Percentiles rank a stretch among this genome's conserved stretches.
These are phyloP conservation scores for Dillenia suffruticosa DNA, from an alignment of 164 flowering plant genomes.

Conservation along the genomic window DNA sequence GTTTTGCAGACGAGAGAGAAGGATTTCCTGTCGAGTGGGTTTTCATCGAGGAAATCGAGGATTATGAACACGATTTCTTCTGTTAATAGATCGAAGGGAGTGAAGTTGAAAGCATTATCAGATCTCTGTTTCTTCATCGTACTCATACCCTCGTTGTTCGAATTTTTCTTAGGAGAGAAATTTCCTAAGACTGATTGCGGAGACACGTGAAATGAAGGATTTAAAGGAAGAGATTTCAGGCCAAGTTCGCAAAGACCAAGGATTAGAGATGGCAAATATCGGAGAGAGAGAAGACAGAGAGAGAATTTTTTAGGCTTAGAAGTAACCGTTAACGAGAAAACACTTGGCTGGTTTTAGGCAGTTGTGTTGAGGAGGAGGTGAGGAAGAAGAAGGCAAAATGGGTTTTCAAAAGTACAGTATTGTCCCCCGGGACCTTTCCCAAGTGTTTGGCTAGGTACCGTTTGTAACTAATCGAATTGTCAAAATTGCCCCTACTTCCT, in stretches of 20 bases:
- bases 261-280: neutral
- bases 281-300: neutral
- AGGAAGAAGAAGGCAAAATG: constrained; percentile 5
- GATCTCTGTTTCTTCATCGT: constrained; percentile 32
- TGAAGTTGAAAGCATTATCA: constrained; percentile 2
- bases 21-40: constrained; percentile 39
- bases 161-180: neutral
- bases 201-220: neutral
- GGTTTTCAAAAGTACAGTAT: constrained; percentile 8
- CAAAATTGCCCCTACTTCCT: neutral
- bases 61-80: constrained; percentile 51
- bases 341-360: neutral
- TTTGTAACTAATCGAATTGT: neutral
- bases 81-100: constrained; percentile 47
- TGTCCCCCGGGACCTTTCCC: constrained; percentile 14
- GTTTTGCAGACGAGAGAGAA: constrained; percentile 48
- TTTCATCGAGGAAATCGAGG: constrained; percentile 38
- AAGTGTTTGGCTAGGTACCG: neutral
- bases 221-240: neutral
- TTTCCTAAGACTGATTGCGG: neutral
- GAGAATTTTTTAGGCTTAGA: neutral
- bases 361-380: constrained; percentile 3
- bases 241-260: neutral
- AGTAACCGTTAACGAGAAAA: constrained; percentile 24
- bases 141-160: neutral